phyloP scores from a whole-genome alignment of 192 early-diverging fungal species.

The Glomus cerebriforme region DNA sequence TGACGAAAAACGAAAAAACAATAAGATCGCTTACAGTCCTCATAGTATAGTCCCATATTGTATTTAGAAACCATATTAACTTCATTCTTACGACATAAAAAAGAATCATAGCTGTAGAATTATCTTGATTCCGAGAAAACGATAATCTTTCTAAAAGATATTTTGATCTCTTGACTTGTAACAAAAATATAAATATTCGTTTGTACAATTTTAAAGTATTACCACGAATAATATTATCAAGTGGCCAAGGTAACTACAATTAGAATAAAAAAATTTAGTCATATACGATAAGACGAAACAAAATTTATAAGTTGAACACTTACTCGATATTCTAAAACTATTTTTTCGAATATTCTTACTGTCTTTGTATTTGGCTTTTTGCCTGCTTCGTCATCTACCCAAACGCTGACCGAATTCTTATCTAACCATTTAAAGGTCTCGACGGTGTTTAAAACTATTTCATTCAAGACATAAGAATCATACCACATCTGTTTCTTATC shows the following conservation, averaged over 20 bases:
- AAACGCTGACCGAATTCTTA: conserved; percentile 33
- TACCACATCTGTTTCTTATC: conserved; percentile 44
- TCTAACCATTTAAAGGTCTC: conserved; percentile 21
- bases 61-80: conserved; percentile 47
- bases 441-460: conserved; percentile 33
- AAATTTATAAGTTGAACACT: background rate
- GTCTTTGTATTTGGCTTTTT: conserved; percentile 25
- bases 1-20: background rate
- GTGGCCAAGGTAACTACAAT: conserved; percentile 42
- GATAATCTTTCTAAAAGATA: conserved; percentile 40
- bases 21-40: conserved; percentile 38
- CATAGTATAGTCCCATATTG: conserved; percentile 44
- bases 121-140: conserved; percentile 30
- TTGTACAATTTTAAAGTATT: conserved; percentile 33
- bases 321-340: conserved; percentile 29
- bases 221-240: conserved; percentile 40
- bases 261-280: background rate
- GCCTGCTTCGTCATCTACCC: conserved; percentile 27
- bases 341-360: conserved; percentile 34
- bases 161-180: conserved; percentile 43
- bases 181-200: conserved; percentile 35
- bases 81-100: conserved; percentile 44
- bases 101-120: conserved; percentile 21
- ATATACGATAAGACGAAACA: background rate
- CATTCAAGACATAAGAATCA: conserved; percentile 39